phyloP scores from a whole-genome alignment of 306 rosid species.

The Lithocarpus polystachyus region DNA sequence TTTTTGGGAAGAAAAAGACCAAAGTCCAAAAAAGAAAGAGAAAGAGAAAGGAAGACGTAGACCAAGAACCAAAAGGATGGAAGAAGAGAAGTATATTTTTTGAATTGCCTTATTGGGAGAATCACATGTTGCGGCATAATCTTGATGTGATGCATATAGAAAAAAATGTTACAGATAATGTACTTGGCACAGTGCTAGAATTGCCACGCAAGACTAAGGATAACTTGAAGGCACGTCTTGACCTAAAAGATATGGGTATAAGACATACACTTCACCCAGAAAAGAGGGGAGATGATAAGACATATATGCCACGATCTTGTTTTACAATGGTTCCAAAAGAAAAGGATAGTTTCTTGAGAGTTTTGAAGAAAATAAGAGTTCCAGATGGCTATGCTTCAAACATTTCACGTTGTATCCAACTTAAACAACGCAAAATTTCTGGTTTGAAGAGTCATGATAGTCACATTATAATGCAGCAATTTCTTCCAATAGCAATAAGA shows the following conservation, averaged over 20 bases:
- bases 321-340: not conserved
- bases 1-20: not conserved
- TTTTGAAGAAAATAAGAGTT: not conserved
- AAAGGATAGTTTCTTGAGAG: not conserved
- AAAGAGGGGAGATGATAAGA: not conserved
- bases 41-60: not conserved
- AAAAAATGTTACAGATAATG: not conserved
- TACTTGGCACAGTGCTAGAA: not conserved
- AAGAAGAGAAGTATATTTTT: not conserved
- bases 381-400: not conserved
- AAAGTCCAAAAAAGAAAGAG: no score
- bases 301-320: not conserved
- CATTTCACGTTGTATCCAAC: not conserved
- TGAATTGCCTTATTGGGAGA: not conserved
- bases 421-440: not conserved
- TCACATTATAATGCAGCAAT: not conserved
- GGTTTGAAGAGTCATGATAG: not conserved
- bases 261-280: not conserved
- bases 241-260: not conserved
- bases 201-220: not conserved
- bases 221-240: not conserved
- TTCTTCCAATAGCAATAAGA: no score
- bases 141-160: not conserved
- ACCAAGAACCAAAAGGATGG: not conserved
- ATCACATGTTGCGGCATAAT: not conserved